Percentiles rank a stretch among this genome's conserved stretches.
Evolutionary conservation across 2,329 filamentous ascomycete species (phyloP).

Genomic region (Aspergillus sojae): DNA sequence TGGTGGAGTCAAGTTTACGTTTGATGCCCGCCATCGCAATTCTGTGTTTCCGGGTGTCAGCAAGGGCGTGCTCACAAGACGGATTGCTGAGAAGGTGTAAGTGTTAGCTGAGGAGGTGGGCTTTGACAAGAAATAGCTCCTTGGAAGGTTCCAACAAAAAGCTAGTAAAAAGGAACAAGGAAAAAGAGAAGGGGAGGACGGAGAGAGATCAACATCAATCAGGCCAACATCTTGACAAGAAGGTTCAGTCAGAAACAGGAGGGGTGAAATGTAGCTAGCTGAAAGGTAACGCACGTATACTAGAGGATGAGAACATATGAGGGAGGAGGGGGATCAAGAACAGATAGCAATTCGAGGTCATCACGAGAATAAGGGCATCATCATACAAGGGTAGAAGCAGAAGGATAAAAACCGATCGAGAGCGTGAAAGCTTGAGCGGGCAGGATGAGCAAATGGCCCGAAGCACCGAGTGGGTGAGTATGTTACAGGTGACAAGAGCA

Average conservation of each 20-base stretch:
- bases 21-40: constrained; percentile 41
- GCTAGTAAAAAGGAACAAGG: neutral
- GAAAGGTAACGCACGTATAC: neutral
- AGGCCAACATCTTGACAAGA: neutral
- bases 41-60: constrained; percentile 20
- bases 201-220: neutral
- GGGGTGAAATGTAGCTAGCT: neutral
- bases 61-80: neutral
- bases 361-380: neutral
- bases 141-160: neutral
- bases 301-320: neutral
- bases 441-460: neutral
- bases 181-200: neutral
- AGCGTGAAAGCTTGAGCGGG: neutral
- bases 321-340: neutral
- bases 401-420: neutral
- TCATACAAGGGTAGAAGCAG: neutral
- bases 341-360: neutral
- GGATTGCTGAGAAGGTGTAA: neutral
- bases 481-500: neutral
- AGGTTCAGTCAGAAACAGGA: neutral
- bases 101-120: neutral
- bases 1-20: constrained; percentile 34
- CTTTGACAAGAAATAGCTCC: neutral
- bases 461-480: neutral